Percentiles rank a stretch among this genome's conserved stretches.
phyloP scores from a whole-genome alignment of 2,329 filamentous ascomycete species.

The Mycogone perniciosa region DNA sequence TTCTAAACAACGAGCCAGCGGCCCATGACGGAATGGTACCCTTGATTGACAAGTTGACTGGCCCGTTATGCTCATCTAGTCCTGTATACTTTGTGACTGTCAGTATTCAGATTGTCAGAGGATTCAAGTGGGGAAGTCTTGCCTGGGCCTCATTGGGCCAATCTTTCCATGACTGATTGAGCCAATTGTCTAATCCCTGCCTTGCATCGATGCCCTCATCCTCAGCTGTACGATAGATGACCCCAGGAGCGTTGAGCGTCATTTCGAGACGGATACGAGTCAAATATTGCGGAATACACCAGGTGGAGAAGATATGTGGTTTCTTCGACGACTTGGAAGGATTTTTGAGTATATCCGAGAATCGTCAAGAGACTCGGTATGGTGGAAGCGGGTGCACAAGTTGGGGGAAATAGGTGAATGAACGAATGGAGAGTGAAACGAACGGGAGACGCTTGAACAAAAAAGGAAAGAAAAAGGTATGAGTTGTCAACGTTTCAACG shows the following conservation, averaged over 20 bases:
- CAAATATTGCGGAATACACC: neutral
- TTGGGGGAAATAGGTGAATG: no score
- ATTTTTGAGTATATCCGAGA: neutral
- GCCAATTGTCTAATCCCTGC: conserved; percentile 21
- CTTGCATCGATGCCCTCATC: conserved; percentile 23
- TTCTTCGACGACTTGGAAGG: neutral
- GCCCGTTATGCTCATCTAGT: conserved; percentile 57
- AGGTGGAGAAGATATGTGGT: neutral
- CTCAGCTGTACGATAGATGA: conserved; percentile 21
- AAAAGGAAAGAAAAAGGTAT: no score
- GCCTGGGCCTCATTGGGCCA: conserved; percentile 46
- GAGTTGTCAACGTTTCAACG: no score
- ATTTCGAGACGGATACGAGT: conserved; percentile 11
- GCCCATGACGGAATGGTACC: conserved; percentile 66
- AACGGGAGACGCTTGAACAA: no score
- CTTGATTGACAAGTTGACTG: conserved; percentile 55
- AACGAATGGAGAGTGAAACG: no score
- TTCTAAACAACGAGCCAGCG: conserved; percentile 66
- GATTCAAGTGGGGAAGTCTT: conserved; percentile 12
- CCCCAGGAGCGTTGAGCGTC: conserved; percentile 23
- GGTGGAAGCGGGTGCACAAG: no score
- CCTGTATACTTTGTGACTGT: conserved; percentile 53
- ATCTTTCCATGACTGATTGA: conserved; percentile 30
- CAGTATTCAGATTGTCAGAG: neutral
- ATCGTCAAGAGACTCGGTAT: neutral